Conservation (phyloP, 331 rosid species). For the Stylosanthes scabra region DNA sequence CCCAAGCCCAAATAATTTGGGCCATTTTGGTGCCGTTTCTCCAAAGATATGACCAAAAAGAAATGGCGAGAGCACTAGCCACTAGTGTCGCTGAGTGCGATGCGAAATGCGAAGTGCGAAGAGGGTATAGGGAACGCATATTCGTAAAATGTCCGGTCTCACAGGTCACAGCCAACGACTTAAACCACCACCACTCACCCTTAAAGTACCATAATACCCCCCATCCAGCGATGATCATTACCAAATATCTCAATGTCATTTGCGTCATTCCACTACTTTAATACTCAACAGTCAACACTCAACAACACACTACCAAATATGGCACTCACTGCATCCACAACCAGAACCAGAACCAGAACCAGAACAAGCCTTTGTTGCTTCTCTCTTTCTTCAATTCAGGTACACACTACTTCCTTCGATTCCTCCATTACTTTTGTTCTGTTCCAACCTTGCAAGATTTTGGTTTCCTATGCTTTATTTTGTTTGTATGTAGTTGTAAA, state of each 20-base stretch:
- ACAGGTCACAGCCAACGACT: conserved; percentile 14
- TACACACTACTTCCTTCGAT: conserved; percentile 21
- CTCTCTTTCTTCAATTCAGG: conserved; percentile 39
- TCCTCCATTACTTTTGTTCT: background rate
- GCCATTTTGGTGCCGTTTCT: background rate
- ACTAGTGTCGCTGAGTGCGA: background rate
- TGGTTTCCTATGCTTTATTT: background rate
- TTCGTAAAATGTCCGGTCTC: conserved; percentile 41
- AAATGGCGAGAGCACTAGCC: background rate
- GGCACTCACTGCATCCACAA: conserved; percentile 1
- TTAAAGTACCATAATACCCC: conserved; percentile 22
- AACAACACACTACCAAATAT: background rate
- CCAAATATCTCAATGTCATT: background rate
- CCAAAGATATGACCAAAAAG: background rate
- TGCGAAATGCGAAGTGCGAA: background rate
- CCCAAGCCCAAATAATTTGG: too few species aligned
- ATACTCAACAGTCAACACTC: background rate
- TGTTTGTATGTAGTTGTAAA: background rate
- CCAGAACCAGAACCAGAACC: too few species aligned
- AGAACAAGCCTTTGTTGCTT: conserved; percentile 4
- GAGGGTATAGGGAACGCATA: conserved; percentile 37
- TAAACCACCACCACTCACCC: background rate
- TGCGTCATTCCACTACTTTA: background rate
- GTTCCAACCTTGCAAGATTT: background rate
- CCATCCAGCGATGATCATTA: background rate